A percentile compares a stretch with the other conserved stretches of the same genome.
Evolutionary conservation across 345 rosid genomes (phyloP).

Genomic region (Heritiera littoralis): DNA sequence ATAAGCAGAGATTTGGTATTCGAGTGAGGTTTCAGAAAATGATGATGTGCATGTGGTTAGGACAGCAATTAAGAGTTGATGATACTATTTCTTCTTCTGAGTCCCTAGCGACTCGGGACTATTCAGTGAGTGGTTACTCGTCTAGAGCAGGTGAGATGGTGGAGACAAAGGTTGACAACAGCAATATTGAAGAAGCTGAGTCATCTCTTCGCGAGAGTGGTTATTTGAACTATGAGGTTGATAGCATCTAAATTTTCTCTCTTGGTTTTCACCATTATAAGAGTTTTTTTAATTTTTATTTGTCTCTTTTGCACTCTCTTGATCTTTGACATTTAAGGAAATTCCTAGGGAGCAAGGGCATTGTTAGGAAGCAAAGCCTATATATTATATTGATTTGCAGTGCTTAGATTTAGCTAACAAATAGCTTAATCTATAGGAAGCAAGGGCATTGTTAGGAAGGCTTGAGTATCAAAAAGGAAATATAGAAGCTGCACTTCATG

Average conservation of each 20-base stretch:
- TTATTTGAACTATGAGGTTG: slow-evolving; percentile 72
- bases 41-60: slow-evolving; percentile 75
- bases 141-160: slow-evolving; percentile 61
- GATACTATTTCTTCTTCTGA: slow-evolving; percentile 59
- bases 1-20: slow-evolving; percentile 34
- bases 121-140: slow-evolving; percentile 70
- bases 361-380: no score
- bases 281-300: background rate
- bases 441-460: slow-evolving; percentile 74
- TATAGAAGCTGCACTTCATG: slow-evolving; percentile 65
- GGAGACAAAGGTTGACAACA: slow-evolving; percentile 59
- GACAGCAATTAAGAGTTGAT: slow-evolving; percentile 51
- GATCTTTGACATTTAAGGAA: background rate
- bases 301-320: background rate
- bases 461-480: slow-evolving; percentile 74
- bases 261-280: background rate
- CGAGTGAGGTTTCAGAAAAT: slow-evolving; percentile 49
- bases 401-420: background rate
- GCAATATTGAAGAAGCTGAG: slow-evolving; percentile 82
- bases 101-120: slow-evolving; percentile 77
- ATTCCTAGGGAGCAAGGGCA: no score
- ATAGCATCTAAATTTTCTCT: background rate
- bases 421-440: slow-evolving; percentile 52
- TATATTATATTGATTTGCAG: background rate
- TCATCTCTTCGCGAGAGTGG: slow-evolving; percentile 83